Conservation (phyloP, 73 alveolate genomes). For the Blepharisma stoltei region DNA sequence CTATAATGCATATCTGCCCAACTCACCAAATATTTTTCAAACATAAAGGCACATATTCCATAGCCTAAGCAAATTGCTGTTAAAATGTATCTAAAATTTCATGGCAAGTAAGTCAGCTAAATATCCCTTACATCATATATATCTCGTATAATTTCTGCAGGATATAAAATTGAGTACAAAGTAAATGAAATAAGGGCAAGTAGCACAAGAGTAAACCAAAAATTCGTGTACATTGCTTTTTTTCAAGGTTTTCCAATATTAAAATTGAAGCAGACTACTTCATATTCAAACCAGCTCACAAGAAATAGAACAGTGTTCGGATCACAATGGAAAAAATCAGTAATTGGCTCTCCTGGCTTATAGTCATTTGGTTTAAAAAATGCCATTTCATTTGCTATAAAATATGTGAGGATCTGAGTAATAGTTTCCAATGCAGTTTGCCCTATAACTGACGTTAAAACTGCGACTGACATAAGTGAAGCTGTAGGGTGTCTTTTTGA, state of each 20-base stretch:
- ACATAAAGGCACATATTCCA: background rate
- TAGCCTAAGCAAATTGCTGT: background rate
- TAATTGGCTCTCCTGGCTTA: slow-evolving; percentile 33
- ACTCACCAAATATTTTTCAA: background rate
- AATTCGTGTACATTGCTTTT: slow-evolving; percentile 79
- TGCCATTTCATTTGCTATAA: slow-evolving; percentile 37
- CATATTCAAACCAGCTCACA: slow-evolving; percentile 76
- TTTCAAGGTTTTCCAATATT: slow-evolving; percentile 93
- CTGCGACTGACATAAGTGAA: slow-evolving; percentile 82
- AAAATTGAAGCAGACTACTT: slow-evolving; percentile 74
- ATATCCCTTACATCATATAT: background rate
- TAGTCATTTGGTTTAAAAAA: background rate
- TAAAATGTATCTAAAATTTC: background rate
- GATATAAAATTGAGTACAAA: background rate
- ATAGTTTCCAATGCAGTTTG: slow-evolving; percentile 34
- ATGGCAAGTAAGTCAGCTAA: background rate
- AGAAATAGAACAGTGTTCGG: slow-evolving; percentile 84
- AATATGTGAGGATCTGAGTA: slow-evolving; percentile 32
- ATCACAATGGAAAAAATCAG: slow-evolving; percentile 46
- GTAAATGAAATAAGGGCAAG: background rate
- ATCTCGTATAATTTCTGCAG: background rate
- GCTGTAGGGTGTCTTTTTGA: slow-evolving; percentile 80
- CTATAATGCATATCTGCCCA: background rate
- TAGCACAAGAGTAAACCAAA: slow-evolving; percentile 45
- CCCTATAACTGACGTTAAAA: slow-evolving; percentile 77